Percentiles rank a stretch among this genome's conserved stretches.
Evolutionary conservation across 2,329 filamentous ascomycete species (phyloP).

Genomic region (Xylariaceae sp.): DNA sequence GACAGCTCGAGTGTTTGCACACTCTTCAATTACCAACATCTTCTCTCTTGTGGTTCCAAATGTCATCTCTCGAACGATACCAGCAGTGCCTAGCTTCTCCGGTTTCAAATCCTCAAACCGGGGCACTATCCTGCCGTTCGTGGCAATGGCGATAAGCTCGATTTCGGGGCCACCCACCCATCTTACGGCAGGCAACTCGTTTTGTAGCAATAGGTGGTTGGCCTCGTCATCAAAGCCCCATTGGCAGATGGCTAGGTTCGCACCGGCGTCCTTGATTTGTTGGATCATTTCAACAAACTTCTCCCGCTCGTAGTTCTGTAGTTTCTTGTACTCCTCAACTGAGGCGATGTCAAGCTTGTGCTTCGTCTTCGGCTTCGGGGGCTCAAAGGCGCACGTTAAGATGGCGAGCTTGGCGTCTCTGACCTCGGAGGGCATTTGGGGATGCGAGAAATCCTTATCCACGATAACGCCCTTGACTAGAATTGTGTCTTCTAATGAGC

Average conservation of each 20-base stretch:
- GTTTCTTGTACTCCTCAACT: conserved; percentile 96
- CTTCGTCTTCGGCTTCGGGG: conserved; percentile 99
- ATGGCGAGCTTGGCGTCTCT: conserved; percentile 96
- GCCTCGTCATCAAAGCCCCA: conserved; percentile 99
- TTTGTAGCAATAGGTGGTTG: conserved; percentile 94
- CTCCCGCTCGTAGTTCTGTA: conserved; percentile 90
- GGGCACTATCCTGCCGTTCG: conserved; percentile 95
- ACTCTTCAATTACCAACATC: conserved; percentile 99
- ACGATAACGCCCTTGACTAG: conserved; percentile 97
- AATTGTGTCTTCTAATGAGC: conserved; percentile 85
- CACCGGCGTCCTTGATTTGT: conserved; percentile 94
- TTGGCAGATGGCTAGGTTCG: conserved; percentile 96
- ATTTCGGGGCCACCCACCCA: conserved; percentile 99
- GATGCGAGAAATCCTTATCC: conserved; percentile 99
- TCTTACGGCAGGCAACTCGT: conserved; percentile 89
- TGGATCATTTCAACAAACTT: conserved; percentile 99
- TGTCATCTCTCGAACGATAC: conserved; percentile 87
- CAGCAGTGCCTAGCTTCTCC: conserved; percentile 87
- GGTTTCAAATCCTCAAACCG: conserved; percentile 90
- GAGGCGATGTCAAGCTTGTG: conserved; percentile 97
- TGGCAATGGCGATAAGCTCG: conserved; percentile 96
- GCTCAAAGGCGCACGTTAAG: conserved; percentile 95
- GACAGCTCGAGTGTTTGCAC: conserved; percentile 93
- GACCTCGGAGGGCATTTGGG: conserved; percentile 97
- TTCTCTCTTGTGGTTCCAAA: conserved; percentile 98